Base-by-base conservation (phyloP, 2,329 filamentous ascomycete genomes). In the Microdochium trichocladiopsis region DNA sequence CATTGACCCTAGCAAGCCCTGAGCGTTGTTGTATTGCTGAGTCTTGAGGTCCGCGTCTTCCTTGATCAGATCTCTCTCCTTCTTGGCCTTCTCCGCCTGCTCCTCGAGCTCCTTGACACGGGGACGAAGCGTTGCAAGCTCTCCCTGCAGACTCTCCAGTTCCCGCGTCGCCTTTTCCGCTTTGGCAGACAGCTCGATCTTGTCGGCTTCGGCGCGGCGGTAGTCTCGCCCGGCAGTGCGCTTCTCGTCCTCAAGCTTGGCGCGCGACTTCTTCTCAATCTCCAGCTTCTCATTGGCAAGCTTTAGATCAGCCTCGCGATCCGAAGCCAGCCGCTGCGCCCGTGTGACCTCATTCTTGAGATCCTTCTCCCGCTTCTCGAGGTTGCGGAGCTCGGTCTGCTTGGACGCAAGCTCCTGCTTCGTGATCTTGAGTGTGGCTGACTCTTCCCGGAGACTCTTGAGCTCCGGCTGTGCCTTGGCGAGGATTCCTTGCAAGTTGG, bases 381-480 rank as follows among this genome's bases (percentile, higher is more conserved):
- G 47, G 23, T 28, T 48, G 25, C 47, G 47, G 23, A 48, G 47
- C 24, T 25, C 47, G 12, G 70, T 70, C 31, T 62, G 67, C 64
- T 75, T 80, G 24, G 67, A 63, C 1, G 79, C 75, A 2, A 96
- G 76, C 55, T 95, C 89, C 48, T 92, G 87, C 63, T 87, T 93
- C 2, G 82, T 78, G 1, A 75, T 76, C 67, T 90, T 92, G 31
- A 97, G 75, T 41, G 85, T 80, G 0, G 82, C 80, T 25, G 88
- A 85, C 60, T 97, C 92, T 49, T 86, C 83, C 8, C 90, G 83
- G 21, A 97, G 76, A 47, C 75, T 85, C 65, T 86, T 87, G 23
- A 97, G 73, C 68, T 99, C 93, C 0, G 90, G 88, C 63, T 96
- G 92, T 1, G 88, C 81, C 66, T 94, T 95, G 58, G 91, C 86